Evolutionary conservation across 768 basidiomycete genomes (phyloP), one percentile per base, ranked within the genome.

Genomic region (Cystofilobasidium ferigula): DNA sequence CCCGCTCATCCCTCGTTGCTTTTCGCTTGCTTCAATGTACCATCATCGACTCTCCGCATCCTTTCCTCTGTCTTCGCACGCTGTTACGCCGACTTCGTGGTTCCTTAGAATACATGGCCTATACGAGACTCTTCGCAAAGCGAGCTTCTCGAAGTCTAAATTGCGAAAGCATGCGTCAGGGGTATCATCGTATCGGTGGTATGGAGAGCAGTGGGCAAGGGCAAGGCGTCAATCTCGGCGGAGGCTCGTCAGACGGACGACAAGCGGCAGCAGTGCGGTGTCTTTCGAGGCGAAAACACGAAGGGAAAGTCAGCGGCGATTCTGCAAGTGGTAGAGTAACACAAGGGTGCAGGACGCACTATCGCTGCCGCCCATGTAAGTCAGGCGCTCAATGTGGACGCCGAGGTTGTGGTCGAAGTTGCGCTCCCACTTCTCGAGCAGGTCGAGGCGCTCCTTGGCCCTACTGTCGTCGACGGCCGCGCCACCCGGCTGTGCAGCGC

Each of bases 321-420:
- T n/a, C n/a, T n/a, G n/a, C n/a, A n/a, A n/a, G n/a, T n/a, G n/a
- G n/a, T n/a, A n/a, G n/a, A n/a, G n/a, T n/a, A n/a, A n/a, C n/a
- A n/a, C 35, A 12, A 40, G 34, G 35, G 10, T 20, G 14, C 22
- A n/a, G 30, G 12, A 43, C 58, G 22, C 35, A 60, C 26, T 43
- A 26, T 40, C 35, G 28, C 36, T 28, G n/a, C 26, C 35, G 13
- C 58, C 35, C 16, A 60, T 16, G 58, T 28, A 40, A 9, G 64
- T 61, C 43, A 66, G 38, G 28, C 48, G 45, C 38, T 66, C 64
- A 38, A 66, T 66, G 22, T 66, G 36, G 10, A 60, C 26, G 40
- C 58, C 58, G 22, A 64, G 57, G 18, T 67, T 61, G 43, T 61
- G 59, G 20, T 53, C 48, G 18, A 67, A 67, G 53, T 67, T 67